phyloP scores from a whole-genome alignment of 805 yeast species.

The Candida odintsovae region DNA sequence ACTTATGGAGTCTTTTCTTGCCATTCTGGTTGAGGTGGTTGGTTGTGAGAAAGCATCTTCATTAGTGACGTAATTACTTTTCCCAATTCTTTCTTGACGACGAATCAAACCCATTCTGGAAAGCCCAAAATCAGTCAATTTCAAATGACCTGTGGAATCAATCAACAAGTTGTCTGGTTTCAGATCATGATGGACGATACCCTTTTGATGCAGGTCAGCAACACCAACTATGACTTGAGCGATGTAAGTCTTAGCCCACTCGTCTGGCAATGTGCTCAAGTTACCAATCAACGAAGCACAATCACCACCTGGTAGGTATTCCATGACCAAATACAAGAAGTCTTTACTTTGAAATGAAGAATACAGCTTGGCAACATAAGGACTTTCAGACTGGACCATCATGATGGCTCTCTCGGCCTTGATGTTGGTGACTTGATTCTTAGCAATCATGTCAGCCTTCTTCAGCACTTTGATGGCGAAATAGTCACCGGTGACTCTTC shows the following conservation, averaged over 20 bases:
- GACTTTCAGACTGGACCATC: constrained; percentile 93
- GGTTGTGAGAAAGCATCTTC: constrained; percentile 21
- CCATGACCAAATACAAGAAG: constrained; percentile 90
- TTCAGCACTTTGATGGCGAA: constrained; percentile 90
- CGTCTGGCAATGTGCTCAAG: constrained; percentile 77
- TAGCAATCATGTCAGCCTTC: constrained; percentile 94
- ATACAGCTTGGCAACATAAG: constrained; percentile 85
- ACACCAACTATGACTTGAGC: constrained; percentile 92
- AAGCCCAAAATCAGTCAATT: constrained; percentile 92
- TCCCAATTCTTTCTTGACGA: constrained; percentile 50
- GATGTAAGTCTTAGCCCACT: constrained; percentile 80
- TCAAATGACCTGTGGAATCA: constrained; percentile 82
- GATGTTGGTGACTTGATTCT: constrained; percentile 92
- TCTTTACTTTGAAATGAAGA: constrained; percentile 87
- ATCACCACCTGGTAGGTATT: constrained; percentile 93
- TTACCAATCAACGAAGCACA: constrained; percentile 79
- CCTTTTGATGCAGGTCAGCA: constrained; percentile 79
- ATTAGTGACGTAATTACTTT: constrained; percentile 5
- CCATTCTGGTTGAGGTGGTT: constrained; percentile 5
- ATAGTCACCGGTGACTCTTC: constrained; percentile 86
- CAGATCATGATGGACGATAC: constrained; percentile 90
- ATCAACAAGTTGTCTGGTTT: constrained; percentile 92
- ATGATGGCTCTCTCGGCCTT: constrained; percentile 94
- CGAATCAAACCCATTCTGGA: constrained; percentile 84
- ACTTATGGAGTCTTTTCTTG: constrained; percentile 19